Percentiles rank a stretch among this genome's conserved stretches.
phyloP scores from a whole-genome alignment of 139 green algal species.

The Tetradesmus lagerheimii region DNA sequence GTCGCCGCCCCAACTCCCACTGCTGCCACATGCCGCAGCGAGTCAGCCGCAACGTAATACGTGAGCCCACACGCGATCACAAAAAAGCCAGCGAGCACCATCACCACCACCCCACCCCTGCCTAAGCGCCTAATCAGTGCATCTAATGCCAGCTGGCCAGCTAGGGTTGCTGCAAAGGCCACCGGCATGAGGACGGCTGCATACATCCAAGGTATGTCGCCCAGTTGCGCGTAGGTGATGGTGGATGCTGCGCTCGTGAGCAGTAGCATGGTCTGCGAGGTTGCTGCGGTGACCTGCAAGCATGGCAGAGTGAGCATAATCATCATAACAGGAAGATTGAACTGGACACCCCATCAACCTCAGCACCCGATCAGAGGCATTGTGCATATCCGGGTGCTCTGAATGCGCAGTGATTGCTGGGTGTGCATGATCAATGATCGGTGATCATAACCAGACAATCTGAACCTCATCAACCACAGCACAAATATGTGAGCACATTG shows the following conservation, averaged over 20 bases:
- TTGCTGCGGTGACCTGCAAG: constrained; percentile 58
- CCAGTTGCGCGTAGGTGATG: constrained; percentile 67
- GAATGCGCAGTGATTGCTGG: no score
- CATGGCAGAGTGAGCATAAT: no score
- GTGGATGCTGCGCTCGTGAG: constrained; percentile 70
- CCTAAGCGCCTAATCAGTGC: background rate
- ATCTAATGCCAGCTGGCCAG: constrained; percentile 51
- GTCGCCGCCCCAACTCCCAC: background rate
- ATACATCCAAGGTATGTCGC: constrained; percentile 59
- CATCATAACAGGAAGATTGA: no score
- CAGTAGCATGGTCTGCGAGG: constrained; percentile 61
- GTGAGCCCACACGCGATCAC: constrained; percentile 23
- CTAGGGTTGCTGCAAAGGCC: constrained; percentile 55
- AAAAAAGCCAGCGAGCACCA: constrained; percentile 43
- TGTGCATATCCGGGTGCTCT: no score
- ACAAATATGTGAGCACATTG: no score
- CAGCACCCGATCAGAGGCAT: no score
- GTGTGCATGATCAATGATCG: no score
- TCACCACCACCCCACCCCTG: constrained; percentile 22
- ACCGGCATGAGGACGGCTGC: constrained; percentile 49
- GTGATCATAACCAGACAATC: no score
- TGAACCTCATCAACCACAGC: no score
- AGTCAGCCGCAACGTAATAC: background rate
- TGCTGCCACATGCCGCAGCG: background rate
- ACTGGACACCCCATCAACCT: no score